Percentiles rank a stretch among this genome's conserved stretches.
Evolutionary conservation across 2,329 filamentous ascomycete genomes (phyloP).

Genomic region (Penicillium palitans): DNA sequence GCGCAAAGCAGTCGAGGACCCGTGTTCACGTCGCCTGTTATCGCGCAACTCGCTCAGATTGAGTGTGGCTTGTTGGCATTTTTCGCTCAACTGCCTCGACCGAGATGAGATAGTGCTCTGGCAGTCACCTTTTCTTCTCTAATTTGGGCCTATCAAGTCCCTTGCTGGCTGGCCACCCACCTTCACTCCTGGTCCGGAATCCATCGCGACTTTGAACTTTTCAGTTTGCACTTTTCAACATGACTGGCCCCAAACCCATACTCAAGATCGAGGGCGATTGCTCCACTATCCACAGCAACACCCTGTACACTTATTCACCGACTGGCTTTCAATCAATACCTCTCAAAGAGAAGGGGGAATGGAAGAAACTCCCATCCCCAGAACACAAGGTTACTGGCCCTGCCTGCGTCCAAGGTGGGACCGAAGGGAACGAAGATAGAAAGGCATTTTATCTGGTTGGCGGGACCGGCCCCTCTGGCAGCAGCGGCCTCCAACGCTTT

Average conservation of each 20-base stretch:
- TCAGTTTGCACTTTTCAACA: constrained; percentile 40
- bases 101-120: constrained; percentile 41
- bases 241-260: constrained; percentile 71
- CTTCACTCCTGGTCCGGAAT: constrained; percentile 34
- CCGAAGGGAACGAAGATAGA: constrained; percentile 49
- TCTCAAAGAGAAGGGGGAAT: constrained; percentile 68
- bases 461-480: constrained; percentile 62
- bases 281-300: constrained; percentile 76
- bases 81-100: constrained; percentile 3
- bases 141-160: constrained; percentile 15
- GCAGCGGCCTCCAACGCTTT: constrained; percentile 73
- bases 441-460: constrained; percentile 76
- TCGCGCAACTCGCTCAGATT: neutral
- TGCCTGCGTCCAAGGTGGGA: constrained; percentile 71
- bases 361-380: constrained; percentile 64
- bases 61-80: constrained; percentile 1
- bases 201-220: constrained; percentile 12
- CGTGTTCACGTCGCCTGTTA: neutral
- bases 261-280: constrained; percentile 74
- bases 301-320: constrained; percentile 78
- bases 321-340: constrained; percentile 72
- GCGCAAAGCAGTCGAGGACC: neutral
- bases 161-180: constrained; percentile 30
- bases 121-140: constrained; percentile 32
- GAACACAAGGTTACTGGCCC: constrained; percentile 70